Conservation (phyloP, 352 stramenopile species). For the Hyaloperonospora arabidopsidis region DNA sequence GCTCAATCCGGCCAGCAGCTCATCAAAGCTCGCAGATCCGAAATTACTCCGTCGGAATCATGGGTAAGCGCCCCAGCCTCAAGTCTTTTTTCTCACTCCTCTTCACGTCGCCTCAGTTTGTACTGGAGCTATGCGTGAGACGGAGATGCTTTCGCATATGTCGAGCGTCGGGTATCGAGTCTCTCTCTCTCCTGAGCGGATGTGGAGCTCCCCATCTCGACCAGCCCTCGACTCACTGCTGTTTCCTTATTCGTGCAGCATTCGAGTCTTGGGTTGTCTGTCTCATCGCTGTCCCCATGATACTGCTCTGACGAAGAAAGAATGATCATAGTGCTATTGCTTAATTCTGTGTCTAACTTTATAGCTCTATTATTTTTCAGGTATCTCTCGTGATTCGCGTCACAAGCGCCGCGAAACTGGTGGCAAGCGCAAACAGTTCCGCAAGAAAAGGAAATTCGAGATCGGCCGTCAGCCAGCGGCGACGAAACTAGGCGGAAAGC, state of each 20-base stretch:
- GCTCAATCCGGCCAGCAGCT: slow-evolving; percentile 8
- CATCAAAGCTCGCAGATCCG: slow-evolving; percentile 36
- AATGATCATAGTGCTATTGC: slow-evolving; percentile 1
- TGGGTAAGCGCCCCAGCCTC: slow-evolving; percentile 61
- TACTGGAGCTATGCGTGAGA: slow-evolving; percentile 25
- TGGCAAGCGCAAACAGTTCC: slow-evolving; percentile 95
- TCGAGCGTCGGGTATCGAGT: slow-evolving; percentile 23
- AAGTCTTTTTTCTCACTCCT: slow-evolving; percentile 3
- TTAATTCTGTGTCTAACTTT: slow-evolving; percentile 12
- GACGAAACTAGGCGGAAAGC: slow-evolving; percentile 98
- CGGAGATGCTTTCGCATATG: slow-evolving; percentile 35
- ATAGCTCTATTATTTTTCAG: slow-evolving; percentile 41
- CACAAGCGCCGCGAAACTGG: slow-evolving; percentile 99
- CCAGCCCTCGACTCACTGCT: slow-evolving; percentile 74
- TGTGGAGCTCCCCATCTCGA: slow-evolving; percentile 16
- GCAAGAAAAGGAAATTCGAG: slow-evolving; percentile 99
- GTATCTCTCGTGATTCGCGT: slow-evolving; percentile 99
- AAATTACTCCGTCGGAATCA: slow-evolving; percentile 84
- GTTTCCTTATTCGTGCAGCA: slow-evolving; percentile 86
- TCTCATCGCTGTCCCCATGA: slow-evolving; percentile 13
- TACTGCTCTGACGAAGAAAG: slow-evolving; percentile 14
- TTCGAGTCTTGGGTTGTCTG: slow-evolving; percentile 57
- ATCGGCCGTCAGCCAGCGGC: slow-evolving; percentile 95
- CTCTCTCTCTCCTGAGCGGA: not conserved
- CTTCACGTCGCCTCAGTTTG: slow-evolving; percentile 3